Base-by-base conservation (phyloP, 1,139 yeast species). In the Torulaspora globosa region DNA sequence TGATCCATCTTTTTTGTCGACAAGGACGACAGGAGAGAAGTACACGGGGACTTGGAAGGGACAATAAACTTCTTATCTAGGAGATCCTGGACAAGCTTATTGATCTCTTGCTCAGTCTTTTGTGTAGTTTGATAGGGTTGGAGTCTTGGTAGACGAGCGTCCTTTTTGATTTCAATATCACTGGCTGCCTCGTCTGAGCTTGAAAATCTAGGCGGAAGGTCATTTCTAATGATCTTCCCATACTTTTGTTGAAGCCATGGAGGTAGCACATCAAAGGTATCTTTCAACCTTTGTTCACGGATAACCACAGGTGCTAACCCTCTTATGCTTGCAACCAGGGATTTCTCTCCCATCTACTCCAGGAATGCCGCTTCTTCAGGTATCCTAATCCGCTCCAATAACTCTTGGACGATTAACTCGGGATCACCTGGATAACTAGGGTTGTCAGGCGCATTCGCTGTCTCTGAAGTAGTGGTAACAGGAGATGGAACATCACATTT, bases 31-130 rank as follows among this genome's bases (percentile, higher is more conserved):
- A n/a, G n/a, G 6, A 12, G 29, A 6, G 12, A 10, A 26, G 12
- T 26, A 26, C 12, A 26, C 12, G 29, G 29, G 27, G n/a, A 23
- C 24, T 23, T 23, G 24, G 24, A 23, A 5, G 24, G 24, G 8
- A 59, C 10, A 56, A 51, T 50, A 31, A 54, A 48, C 8, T 51
- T 51, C 26, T 51, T 46, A 1, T 49, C 46, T 34, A 54, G 32
- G 11, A 56, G 39, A 24, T 54, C 50, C n/a, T 44, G 36, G 19
- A 53, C 41, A 23, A 44, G 33, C 24, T 3, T 23, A n/a, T 10
- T 29, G 12, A 28, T 10, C 30, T n/a, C n/a, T 28, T 28, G 14
- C n/a, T 28, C 30, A 5, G n/a, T 28, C 30, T 28, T 28, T 14
- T 28, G 30, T 28, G 14, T 28, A 28, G 30, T 28, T 12, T 29